A percentile compares a stretch with the other conserved stretches of the same genome.
Conservation (phyloP, 441 rosid species). For the Metrosideros polymorpha region DNA sequence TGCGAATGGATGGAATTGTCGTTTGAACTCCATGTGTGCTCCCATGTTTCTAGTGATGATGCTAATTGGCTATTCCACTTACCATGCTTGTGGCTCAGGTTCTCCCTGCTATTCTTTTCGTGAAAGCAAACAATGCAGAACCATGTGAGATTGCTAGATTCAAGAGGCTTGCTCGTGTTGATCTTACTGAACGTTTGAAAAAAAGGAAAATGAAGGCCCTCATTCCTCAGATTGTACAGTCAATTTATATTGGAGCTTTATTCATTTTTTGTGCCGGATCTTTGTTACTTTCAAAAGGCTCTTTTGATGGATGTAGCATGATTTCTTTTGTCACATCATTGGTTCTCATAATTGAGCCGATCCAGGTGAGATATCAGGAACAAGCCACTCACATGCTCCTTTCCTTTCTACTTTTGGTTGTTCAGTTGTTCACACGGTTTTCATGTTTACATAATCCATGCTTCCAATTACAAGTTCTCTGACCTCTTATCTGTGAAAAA, state of each 20-base stretch:
- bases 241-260: conserved; percentile 63
- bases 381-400: not conserved
- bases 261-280: conserved; percentile 61
- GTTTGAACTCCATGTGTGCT: not conserved
- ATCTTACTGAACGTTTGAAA: conserved; percentile 40
- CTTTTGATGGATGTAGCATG: conserved; percentile 49
- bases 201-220: conserved; percentile 93
- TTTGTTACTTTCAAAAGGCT: conserved; percentile 49
- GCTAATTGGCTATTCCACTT: not conserved
- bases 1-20: not conserved
- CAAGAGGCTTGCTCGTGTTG: conserved; percentile 56
- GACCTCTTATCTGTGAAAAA: not conserved
- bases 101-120: conserved; percentile 77
- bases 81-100: conserved; percentile 29
- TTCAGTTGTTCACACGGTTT: not conserved
- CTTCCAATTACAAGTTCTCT: not conserved
- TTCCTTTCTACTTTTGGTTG: not conserved
- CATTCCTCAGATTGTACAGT: conserved; percentile 73
- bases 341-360: conserved; percentile 78
- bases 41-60: not conserved
- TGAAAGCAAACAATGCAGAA: conserved; percentile 91
- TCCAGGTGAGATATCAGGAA: conserved; percentile 46
- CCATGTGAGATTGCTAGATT: conserved; percentile 61
- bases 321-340: conserved; percentile 79
- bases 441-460: not conserved